These are phyloP conservation scores for Chrysoporthe deuterocubensis DNA, from an alignment of 2,329 filamentous ascomycete genomes.

Conservation along the genomic window DNA sequence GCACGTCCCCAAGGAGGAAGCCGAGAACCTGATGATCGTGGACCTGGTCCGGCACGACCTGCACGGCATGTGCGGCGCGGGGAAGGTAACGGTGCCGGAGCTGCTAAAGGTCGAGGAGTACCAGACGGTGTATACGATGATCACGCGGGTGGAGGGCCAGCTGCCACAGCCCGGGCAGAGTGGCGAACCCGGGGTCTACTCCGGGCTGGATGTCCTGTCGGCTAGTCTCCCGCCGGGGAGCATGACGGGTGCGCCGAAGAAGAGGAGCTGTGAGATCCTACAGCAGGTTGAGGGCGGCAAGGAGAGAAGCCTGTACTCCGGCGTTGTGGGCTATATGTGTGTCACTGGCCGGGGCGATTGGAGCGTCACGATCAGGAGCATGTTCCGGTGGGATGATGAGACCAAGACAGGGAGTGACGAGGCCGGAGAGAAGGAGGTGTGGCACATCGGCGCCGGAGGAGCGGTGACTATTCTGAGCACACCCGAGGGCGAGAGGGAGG, in stretches of 20 bases:
- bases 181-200: slow-evolving; percentile 40
- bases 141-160: slow-evolving; percentile 80
- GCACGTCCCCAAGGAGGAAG: slow-evolving; percentile 83
- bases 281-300: slow-evolving; percentile 65
- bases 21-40: slow-evolving; percentile 98
- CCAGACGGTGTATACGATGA: slow-evolving; percentile 87
- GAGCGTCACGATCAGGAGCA: slow-evolving; percentile 85
- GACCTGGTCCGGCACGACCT: slow-evolving; percentile 95
- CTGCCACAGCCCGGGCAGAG: slow-evolving; percentile 43
- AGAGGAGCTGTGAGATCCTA: slow-evolving; percentile 85
- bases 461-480: slow-evolving; percentile 87
- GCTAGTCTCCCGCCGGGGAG: slow-evolving; percentile 84
- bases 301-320: slow-evolving; percentile 80
- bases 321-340: slow-evolving; percentile 89
- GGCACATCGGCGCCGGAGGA: slow-evolving; percentile 88
- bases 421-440: slow-evolving; percentile 56
- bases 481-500: slow-evolving; percentile 79
- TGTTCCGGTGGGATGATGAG: slow-evolving; percentile 74
- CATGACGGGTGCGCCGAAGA: slow-evolving; percentile 97
- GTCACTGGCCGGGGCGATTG: slow-evolving; percentile 85
- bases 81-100: slow-evolving; percentile 73
- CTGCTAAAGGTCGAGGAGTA: slow-evolving; percentile 90
- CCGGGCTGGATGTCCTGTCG: slow-evolving; percentile 76
- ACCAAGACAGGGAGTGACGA: slow-evolving; percentile 45
- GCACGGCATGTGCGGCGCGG: slow-evolving; percentile 78